Base-by-base conservation (phyloP, 2,329 filamentous ascomycete species). In the Colletotrichum abscissum region DNA sequence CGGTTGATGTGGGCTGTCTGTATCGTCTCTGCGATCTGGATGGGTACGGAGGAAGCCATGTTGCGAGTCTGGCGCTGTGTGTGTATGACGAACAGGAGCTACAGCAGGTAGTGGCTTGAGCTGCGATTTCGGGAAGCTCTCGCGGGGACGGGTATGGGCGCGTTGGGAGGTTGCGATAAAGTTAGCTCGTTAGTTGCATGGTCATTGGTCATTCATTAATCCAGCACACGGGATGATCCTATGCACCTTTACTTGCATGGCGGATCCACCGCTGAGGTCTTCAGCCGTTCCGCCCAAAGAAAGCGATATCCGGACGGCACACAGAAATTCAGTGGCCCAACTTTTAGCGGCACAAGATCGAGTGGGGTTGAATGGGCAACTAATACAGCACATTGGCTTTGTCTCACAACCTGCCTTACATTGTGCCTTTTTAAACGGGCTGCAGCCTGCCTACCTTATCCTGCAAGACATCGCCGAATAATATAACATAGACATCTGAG, bases 1-100 rank as follows among this genome's bases (percentile, higher is more conserved):
- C 86, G 89, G 75, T 94, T 92, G 84, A 98, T 92, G 79, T 93
- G 93, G 42, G 92, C 93, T 19, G 93, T 92, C 82, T 98, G 95
- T 76, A 98, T 86, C 42, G 93, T 93, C 78, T 94, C 93, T 58
- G 94, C 93, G 70, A 96, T 84, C 80, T 97, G 91, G 28, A 91
- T 83, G 30, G 91, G 88, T 22, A 90, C 82, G n/a, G 89, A 87
- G 33, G 84, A 83, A 42, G 93, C 93, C 72, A 63, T 78, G 67
- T 65, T 63, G 58, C 38, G 52, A n/a, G 42, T 49, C 42, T n/a
- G 19, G 35, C 60, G 22, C 14, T 12, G 12, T 28, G 54, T 38
- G 8, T 38, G 38, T 42, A 4, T 22, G 42, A 19, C 38, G 30
- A 30, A 6, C 19, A 52, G 38, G 30, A n/a, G 8, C 3, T 30